Evolutionary conservation across 2,329 filamentous ascomycete genomes (phyloP), one percentile per base, ranked within the genome.

Genomic region (Trichoderma koningiopsis): DNA sequence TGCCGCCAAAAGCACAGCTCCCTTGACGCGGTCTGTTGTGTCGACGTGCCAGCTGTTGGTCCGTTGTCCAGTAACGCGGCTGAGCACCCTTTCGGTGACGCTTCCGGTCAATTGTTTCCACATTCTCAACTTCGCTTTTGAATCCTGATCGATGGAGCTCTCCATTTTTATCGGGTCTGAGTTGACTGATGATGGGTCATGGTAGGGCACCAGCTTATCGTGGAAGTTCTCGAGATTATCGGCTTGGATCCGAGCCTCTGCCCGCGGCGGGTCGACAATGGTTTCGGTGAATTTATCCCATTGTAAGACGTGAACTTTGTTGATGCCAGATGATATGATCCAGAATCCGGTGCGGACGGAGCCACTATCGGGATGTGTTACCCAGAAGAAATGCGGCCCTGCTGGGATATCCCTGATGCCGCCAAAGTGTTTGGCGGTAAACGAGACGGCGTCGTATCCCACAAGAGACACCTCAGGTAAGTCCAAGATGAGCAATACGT

Each of bases 321-420:
- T 73, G 4, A 71, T 71, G 13, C 76, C 73, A 1, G 76, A 77
- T 0, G 81, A 81, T 55, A 83, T 76, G 67, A 89, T 80, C 87
- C 88, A 90, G 74, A 85, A 88, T 5, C 87, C 88, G 67, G 81
- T 85, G 4, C 88, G 83, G 35, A 82, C 77, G 2, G 86, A 85
- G 22, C 82, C 79, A 22, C 81, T 80, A 2, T 80, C 79, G 0
- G 83, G 81, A 27, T 86, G 81, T 2, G 87, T 81, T 33, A 85
- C 83, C 87, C 87, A 90, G 69, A 89, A 80, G 70, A 90, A 85
- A 74, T 90, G 88, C 16, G 84, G 76, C 0, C 88, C 88, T 0
- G 80, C 74, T 0, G 87, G 86, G 31, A 90, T 79, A 67, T 87
- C 81, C 27, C 83, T 83, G 69, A 90, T 80, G 24, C 88, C 88